These are phyloP conservation scores for Parasarocladium wereldwijsianum DNA, from an alignment of 2,329 filamentous ascomycete genomes.

Conservation along the genomic window DNA sequence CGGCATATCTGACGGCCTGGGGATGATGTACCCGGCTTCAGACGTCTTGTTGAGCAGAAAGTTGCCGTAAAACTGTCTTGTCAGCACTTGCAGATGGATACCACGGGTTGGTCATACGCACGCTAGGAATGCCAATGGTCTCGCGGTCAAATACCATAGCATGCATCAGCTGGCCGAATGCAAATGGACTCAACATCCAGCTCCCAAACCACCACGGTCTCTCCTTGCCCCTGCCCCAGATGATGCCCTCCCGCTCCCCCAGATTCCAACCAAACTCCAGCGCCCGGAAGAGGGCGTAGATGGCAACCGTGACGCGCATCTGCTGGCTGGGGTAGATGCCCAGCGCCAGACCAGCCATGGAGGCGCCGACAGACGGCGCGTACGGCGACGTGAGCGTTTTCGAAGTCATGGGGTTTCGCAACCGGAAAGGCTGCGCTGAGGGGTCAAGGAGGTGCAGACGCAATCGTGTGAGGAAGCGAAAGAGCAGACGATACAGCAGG, in stretches of 20 bases:
- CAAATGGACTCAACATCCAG: conserved; percentile 66
- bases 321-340: conserved; percentile 54
- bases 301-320: conserved; percentile 63
- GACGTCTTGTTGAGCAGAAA: conserved; percentile 57
- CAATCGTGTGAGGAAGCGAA: conserved; percentile 75
- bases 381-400: conserved; percentile 61
- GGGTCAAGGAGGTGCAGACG: conserved; percentile 65
- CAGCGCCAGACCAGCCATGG: conserved; percentile 69
- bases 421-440: conserved; percentile 67
- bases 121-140: conserved; percentile 42
- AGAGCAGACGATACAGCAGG: conserved; percentile 75
- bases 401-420: conserved; percentile 66
- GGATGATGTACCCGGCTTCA: conserved; percentile 68
- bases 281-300: conserved; percentile 68
- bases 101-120: conserved; percentile 19
- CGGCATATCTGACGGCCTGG: conserved; percentile 55
- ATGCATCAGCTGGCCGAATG: conserved; percentile 63
- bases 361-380: conserved; percentile 81
- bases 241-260: conserved; percentile 56
- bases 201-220: conserved; percentile 73
- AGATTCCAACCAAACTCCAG: conserved; percentile 80
- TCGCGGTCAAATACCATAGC: conserved; percentile 66
- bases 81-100: conserved; percentile 2
- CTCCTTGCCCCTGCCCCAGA: conserved; percentile 46
- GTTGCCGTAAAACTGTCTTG: conserved; percentile 21